Base-by-base conservation (phyloP, 1,284 basidiomycete genomes). In the Athelia sp. region DNA sequence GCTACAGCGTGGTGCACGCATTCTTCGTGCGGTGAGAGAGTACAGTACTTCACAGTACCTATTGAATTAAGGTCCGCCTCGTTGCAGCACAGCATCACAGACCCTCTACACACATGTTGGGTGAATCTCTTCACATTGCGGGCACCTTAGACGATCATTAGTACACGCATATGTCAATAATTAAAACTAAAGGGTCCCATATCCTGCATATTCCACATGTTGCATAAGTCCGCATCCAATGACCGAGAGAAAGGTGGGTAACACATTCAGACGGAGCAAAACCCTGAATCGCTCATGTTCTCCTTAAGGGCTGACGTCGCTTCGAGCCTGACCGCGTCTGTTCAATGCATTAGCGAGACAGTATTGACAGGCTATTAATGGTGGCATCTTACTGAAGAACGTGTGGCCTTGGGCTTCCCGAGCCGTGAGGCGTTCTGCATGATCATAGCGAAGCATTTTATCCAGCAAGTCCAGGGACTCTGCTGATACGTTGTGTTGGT, bases 401-500 rank as follows among this genome's bases (percentile, higher is more conserved):
- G 84, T 73, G 65, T 91, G 87, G 46, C 72, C 73, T 67, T 87
- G 82, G 34, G 85, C 84, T 69, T 92, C 90, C 54, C 76, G 72
- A 14, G 92, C 91, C 18, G 92, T 93, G 49, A 90, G 72, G 52
- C 91, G 78, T 64, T 92, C 87, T 64, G 82, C 82, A 63, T 93
- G 91, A 65, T 94, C 85, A 67, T 92, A 94, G 48, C 83, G 78
- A 56, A 95, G 74, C 53, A 94, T 70, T 68, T 86, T 88, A 67
- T 94, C 92, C 40, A 95, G 68, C 52, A 94, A 83, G 66, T 93
- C 90, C 55, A 89, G 69, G 1, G 83, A 84, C 59, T 90, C 89
- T 53, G 81, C 73, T 6, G 85, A 84, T 48, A 88, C 84, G 58
- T 84, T 84, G 43, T 76, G 69, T 64, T 86, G 82, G 66, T 90